Base-by-base conservation (phyloP, 805 yeast species). In the Scheffersomyces spartinae region DNA sequence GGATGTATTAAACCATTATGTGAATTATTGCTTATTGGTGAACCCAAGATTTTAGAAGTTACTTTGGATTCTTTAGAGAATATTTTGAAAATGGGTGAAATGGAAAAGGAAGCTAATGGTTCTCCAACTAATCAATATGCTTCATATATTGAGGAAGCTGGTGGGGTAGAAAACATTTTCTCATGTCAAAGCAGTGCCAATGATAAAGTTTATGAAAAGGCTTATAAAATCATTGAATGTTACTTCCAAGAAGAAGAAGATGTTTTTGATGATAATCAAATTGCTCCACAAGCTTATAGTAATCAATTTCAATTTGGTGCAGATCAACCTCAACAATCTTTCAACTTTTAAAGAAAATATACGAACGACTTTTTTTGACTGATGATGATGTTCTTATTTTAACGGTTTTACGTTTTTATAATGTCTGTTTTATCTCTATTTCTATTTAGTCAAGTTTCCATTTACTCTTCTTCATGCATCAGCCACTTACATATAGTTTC, bases 1-100 rank as follows among this genome's bases (percentile, higher is more conserved):
- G 98, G 96, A 25, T 84, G 96, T 60, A 86, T 91, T 56, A 88
- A 86, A 62, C 97, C 98, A 18, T 68, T 91, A 46, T 88, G 97
- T 61, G 97, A 91, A 51, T 66, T 91, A 47, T 66, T 91, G 41
- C 71, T 76, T 10, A 74, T 83, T 39, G 88, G 91, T 35, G 98
- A 91, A 52, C 72, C 80, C 49, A 82, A 83, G 54, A 84, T 88
- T 35, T 80, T 86, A 38, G 95, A 86, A 52, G 95, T 91, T 24
- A 82, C 97, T 2, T 70, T 91, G 39, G 98, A 91, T 55, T 95
- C 95, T 3, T 67, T 91, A 45, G 95, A 84, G 50, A 88, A 91
- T 52, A 85, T 91, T 38, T 65, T 91, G 43, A 82, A 82, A 58
- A 82, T 85, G 62, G 98, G 98, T 41, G 97, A 91, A 52, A 59